Percentiles rank a stretch among this genome's conserved stretches.
phyloP scores from a whole-genome alignment of 768 basidiomycete species.

The Leccinum barrowsii region DNA sequence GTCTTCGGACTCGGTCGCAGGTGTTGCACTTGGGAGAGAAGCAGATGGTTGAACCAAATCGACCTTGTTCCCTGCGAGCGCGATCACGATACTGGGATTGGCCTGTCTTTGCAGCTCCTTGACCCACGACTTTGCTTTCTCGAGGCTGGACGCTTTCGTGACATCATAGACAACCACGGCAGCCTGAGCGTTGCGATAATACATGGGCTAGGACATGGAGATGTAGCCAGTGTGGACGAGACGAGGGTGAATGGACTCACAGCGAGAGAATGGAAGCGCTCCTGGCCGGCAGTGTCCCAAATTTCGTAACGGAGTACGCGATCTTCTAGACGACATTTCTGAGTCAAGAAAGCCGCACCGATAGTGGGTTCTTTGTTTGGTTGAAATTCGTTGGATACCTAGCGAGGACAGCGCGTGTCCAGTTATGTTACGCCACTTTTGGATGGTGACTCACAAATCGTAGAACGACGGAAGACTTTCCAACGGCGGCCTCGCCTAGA shows the following conservation, averaged over 20 bases:
- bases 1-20: constrained; percentile 72
- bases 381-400: constrained; percentile 98
- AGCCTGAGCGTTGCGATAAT: constrained; percentile 96
- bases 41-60: constrained; percentile 75
- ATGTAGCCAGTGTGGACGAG: constrained; percentile 6
- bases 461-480: constrained; percentile 97
- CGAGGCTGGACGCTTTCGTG: constrained; percentile 91
- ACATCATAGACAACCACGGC: constrained; percentile 99
- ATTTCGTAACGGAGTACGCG: constrained; percentile 92
- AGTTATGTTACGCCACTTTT: constrained; percentile 10
- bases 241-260: constrained; percentile 42
- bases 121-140: constrained; percentile 99
- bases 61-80: constrained; percentile 96
- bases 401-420: neutral
- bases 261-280: constrained; percentile 96
- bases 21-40: constrained; percentile 41
- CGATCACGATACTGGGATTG: constrained; percentile 98
- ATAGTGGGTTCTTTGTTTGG: constrained; percentile 99
- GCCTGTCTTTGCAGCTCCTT: constrained; percentile 99
- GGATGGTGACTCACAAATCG: constrained; percentile 70
- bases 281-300: constrained; percentile 95
- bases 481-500: constrained; percentile 95
- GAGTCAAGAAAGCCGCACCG: constrained; percentile 92
- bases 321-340: constrained; percentile 94
- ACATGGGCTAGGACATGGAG: constrained; percentile 73